A percentile compares a stretch with the other conserved stretches of the same genome.
Conservation (phyloP, 805 yeast species). For the Candida succiphila region DNA sequence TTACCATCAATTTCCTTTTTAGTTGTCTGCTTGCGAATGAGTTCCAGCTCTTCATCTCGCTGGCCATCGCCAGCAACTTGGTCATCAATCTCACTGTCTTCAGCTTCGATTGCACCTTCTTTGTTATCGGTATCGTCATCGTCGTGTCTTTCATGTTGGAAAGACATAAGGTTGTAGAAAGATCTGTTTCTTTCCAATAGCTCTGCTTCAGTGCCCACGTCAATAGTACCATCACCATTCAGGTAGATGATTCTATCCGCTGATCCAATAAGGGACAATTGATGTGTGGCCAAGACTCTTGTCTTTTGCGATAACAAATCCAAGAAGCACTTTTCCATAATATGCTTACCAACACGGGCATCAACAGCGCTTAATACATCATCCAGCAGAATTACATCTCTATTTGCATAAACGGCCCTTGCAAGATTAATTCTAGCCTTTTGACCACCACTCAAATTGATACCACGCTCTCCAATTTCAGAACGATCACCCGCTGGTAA, state of each 20-base stretch:
- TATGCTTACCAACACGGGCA: constrained; percentile 77
- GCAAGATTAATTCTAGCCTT: constrained; percentile 77
- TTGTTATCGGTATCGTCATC: constrained; percentile 20
- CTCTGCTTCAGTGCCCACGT: constrained; percentile 51
- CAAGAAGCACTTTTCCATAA: constrained; percentile 57
- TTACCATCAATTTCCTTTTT: constrained; percentile 9
- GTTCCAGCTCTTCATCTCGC: constrained; percentile 11
- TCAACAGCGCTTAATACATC: constrained; percentile 83
- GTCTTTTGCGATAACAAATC: constrained; percentile 50
- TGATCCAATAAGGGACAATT: constrained; percentile 52
- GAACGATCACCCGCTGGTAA: constrained; percentile 71
- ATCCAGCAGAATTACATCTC: constrained; percentile 61
- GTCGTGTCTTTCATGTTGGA: constrained; percentile 21
- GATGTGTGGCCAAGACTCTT: constrained; percentile 74
- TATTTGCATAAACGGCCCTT: constrained; percentile 63
- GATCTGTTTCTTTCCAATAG: constrained; percentile 31
- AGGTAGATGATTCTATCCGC: constrained; percentile 65
- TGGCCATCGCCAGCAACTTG: no score
- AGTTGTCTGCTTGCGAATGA: constrained; percentile 12
- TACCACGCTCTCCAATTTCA: constrained; percentile 80
- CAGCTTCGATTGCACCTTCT: constrained; percentile 11
- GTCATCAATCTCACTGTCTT: constrained; percentile 24
- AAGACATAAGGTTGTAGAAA: constrained; percentile 44
- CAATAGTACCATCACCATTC: constrained; percentile 50
- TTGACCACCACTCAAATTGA: constrained; percentile 81